These are phyloP conservation scores for Mollisia scopiformis DNA, from an alignment of 2,329 filamentous ascomycete species.

Conservation along the genomic window DNA sequence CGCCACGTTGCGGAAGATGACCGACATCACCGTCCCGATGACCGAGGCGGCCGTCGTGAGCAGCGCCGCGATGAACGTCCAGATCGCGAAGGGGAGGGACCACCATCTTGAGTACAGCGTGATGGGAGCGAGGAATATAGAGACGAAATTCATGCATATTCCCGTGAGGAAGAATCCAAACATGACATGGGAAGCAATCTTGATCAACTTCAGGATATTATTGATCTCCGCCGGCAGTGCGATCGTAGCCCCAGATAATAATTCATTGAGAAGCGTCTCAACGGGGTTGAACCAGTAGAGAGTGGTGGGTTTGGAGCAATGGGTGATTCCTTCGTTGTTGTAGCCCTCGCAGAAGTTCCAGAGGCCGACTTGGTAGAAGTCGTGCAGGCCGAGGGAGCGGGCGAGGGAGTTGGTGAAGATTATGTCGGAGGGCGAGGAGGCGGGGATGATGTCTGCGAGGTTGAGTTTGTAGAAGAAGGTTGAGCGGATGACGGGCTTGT, in stretches of 20 bases:
- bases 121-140: slow-evolving; percentile 65
- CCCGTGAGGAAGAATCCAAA: slow-evolving; percentile 83
- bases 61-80: slow-evolving; percentile 69
- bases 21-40: slow-evolving; percentile 81
- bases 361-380: slow-evolving; percentile 91
- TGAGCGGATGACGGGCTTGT: slow-evolving; percentile 61
- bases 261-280: slow-evolving; percentile 75
- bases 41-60: slow-evolving; percentile 70
- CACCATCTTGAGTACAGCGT: slow-evolving; percentile 51
- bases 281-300: slow-evolving; percentile 94
- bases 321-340: slow-evolving; percentile 70
- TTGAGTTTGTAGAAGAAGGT: slow-evolving; percentile 88
- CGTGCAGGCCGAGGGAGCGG: slow-evolving; percentile 82
- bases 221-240: slow-evolving; percentile 76
- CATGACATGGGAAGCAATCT: slow-evolving; percentile 80
- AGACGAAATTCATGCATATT: slow-evolving; percentile 69
- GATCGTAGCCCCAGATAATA: slow-evolving; percentile 82
- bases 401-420: slow-evolving; percentile 88
- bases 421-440: slow-evolving; percentile 46
- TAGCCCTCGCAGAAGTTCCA: slow-evolving; percentile 95
- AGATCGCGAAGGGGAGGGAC: slow-evolving; percentile 67
- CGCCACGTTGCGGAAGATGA: slow-evolving; percentile 79
- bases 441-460: slow-evolving; percentile 68
- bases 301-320: slow-evolving; percentile 69
- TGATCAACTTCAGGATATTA: slow-evolving; percentile 74